Evolutionary conservation across 208 protist genomes (phyloP), one percentile per base, ranked within the genome.

Genomic region (Endotrypanum monterogeii): DNA sequence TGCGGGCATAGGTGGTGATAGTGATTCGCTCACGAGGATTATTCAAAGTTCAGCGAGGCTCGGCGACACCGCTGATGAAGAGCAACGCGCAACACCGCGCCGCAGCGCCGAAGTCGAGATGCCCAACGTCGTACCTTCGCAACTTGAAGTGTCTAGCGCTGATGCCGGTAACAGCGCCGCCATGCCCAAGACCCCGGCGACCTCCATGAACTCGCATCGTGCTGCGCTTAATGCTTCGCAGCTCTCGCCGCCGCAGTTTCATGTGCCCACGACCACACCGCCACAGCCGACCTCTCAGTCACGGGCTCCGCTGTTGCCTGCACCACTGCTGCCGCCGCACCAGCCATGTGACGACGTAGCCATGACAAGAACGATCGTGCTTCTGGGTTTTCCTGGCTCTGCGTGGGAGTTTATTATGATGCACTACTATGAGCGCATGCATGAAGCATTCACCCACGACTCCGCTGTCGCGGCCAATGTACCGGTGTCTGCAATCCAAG

Each of bases 391-490:
- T 16, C 76, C 76, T 18, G 76, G 76, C 7, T 80, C 76, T 20
- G 69, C 70, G 8, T 80, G 76, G 76, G 76, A 74, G 63, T 76
- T 66, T 65, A 68, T 80, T 37, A 76, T 80, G 71, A 76, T 62
- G 1, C 54, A 76, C 57, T 71, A 80, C 71, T 80, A 80, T 65
- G 76, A 80, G 76, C 30, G 52, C 23, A 80, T 80, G 76, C 76
- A 76, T 28, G 76, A 74, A 30, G 76, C 76, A 25, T 80, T 80
- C 67, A 50, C 70, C 18, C 75, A 32, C 18, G 76, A 80, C 65
- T 71, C 76, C 28, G 50, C 76, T 0, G 63, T 37, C 41, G 76
- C 76, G 0, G 76, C 39, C 16, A 28, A 68, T 28, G 69, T 80
- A 65, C 69, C 76, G 25, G 25, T 60, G 28, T 75, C 69, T 6